Base-by-base conservation (phyloP, 1,284 basidiomycete species). In the Bondarzewia mesenterica region DNA sequence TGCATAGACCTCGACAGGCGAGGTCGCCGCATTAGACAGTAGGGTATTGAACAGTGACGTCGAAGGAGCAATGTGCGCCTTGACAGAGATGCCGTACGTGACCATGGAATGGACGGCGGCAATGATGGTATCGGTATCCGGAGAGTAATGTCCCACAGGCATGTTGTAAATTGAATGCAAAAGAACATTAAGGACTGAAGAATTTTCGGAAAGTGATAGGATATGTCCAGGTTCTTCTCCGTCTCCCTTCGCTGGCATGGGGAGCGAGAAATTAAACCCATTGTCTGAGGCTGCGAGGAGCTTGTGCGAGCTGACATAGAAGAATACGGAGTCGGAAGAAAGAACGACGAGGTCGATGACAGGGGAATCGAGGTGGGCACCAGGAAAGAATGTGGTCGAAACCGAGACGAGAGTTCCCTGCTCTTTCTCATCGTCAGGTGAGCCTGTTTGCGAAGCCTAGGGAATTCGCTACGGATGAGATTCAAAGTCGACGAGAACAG, bases 371-470 rank as follows among this genome's bases (percentile, higher is more conserved):
- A 75, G 74, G 44, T 78, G 75, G 7, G 84, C 78, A 26, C 74
- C 78, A 3, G 85, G 84, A 59, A 75, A 82, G 65, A 89, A 89
- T 0, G 84, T 84, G 18, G 86, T 89, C 14, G 86, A 88, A 37
- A 89, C 78, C 1, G 85, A 87, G 51, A 89, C 80, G 47, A 84
- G 64, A 5, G 68, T 60, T 46, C 64, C 66, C 27, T 65, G 52
- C 12, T 58, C 67, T 64, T 64, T 39, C 51, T 66, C 55, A n/a
- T 61, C 63, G 10, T 68, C 64, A 5, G 68, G 63, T 0, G 72
- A 63, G 37, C 60, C 29, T 32, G 29, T 32, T 7, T 32, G 29
- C n/a, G 29, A 32, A 32, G 29, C 29, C 29, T 32, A 7, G 5
- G 29, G 29, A 4, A 7, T n/a, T n/a, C n/a, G n/a, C n/a, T 12